phyloP scores from a whole-genome alignment of 495 filamentous ascomycete genomes.

The Apodospora peruviana region DNA sequence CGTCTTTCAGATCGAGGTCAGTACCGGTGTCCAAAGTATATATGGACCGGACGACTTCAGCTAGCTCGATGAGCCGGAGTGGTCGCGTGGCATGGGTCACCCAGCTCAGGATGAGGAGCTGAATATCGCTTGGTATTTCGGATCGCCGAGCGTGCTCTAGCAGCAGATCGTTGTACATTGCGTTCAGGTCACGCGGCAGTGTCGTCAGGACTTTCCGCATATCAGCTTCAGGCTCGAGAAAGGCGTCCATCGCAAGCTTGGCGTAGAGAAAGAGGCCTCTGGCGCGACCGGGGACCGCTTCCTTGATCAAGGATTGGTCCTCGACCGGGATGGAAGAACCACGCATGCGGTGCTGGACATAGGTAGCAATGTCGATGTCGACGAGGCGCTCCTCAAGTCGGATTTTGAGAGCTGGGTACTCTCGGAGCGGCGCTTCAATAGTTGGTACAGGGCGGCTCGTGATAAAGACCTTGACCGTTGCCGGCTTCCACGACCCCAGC shows the following conservation, averaged over 20 bases:
- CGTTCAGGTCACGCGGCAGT: constrained; percentile 34
- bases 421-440: constrained; percentile 21
- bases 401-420: constrained; percentile 16
- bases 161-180: constrained; percentile 43
- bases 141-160: constrained; percentile 32
- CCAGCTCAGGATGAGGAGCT: constrained; percentile 39
- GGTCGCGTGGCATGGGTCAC: constrained; percentile 47
- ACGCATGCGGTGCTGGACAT: constrained; percentile 23
- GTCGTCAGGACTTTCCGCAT: constrained; percentile 5
- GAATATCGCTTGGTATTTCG: constrained; percentile 31
- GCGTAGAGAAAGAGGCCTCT: constrained; percentile 42
- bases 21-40: no score
- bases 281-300: constrained; percentile 17
- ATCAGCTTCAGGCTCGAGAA: constrained; percentile 22
- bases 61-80: constrained; percentile 45
- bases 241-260: constrained; percentile 40
- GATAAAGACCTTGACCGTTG: constrained; percentile 38
- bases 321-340: constrained; percentile 8
- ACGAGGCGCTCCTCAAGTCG: constrained; percentile 28
- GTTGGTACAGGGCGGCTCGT: constrained; percentile 35
- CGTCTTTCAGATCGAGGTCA: constrained; percentile 9
- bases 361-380: constrained; percentile 38
- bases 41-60: constrained; percentile 28
- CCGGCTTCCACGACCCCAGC: no score
- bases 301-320: constrained; percentile 9